Conservation (phyloP, 2,329 filamentous ascomycete species). For the Fusarium protoensiforme region DNA sequence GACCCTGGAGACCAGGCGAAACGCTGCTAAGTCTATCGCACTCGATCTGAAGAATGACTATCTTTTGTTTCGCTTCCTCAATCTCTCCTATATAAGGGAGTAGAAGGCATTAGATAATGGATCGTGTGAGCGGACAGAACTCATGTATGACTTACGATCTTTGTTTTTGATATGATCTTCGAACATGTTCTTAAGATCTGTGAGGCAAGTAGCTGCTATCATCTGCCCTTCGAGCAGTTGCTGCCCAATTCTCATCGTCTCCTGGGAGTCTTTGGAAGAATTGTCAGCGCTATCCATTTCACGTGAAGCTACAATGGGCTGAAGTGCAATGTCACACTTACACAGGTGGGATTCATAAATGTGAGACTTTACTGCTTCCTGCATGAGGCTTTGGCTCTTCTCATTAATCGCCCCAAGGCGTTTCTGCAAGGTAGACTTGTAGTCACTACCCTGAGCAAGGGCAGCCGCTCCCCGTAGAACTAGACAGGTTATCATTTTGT, state of each 20-base stretch:
- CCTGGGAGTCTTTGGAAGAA: neutral
- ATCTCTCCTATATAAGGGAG: neutral
- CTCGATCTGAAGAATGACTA: neutral
- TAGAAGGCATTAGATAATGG: neutral
- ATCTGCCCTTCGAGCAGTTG: too few relatives aligned
- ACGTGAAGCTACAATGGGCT: too few relatives aligned
- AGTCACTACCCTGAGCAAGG: neutral
- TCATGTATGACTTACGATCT: neutral
- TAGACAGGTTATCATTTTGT: neutral
- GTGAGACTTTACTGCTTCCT: constrained; percentile 2
- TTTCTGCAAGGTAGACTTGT: neutral
- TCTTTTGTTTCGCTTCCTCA: neutral
- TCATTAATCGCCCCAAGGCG: neutral
- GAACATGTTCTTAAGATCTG: neutral
- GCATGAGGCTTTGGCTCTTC: neutral
- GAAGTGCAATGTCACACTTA: neutral
- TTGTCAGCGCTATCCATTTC: neutral
- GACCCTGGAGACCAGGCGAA: neutral
- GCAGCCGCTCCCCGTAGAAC: neutral
- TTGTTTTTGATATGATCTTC: neutral
- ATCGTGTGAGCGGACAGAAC: neutral
- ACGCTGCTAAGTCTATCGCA: neutral
- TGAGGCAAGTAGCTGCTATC: neutral
- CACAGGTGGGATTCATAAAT: neutral
- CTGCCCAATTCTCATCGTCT: neutral